phyloP scores from a whole-genome alignment of 129 eudicot species.

The Silybum marianum region DNA sequence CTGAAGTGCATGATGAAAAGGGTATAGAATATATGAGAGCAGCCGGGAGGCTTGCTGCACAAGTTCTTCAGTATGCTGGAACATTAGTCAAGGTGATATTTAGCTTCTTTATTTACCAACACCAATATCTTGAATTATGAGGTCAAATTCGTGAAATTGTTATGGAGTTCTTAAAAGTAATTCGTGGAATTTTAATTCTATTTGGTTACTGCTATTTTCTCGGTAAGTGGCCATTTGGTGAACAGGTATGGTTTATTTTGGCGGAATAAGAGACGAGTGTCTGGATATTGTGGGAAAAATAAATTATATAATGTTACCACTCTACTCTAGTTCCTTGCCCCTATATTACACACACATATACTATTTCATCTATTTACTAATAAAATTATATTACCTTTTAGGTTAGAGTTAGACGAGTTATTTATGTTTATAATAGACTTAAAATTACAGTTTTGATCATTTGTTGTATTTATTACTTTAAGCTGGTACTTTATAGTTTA shows the following conservation, averaged over 20 bases:
- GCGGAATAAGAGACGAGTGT: neutral
- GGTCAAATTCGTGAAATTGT: neutral
- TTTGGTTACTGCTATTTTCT: neutral
- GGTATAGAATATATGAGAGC: conserved; percentile 79
- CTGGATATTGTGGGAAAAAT: neutral
- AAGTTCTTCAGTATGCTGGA: conserved; percentile 75
- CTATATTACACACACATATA: neutral
- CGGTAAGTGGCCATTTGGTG: neutral
- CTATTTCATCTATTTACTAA: no score
- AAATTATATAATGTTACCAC: neutral
- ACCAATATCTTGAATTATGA: neutral
- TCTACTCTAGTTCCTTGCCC: neutral
- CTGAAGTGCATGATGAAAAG: conserved; percentile 60
- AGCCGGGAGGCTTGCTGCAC: conserved; percentile 81
- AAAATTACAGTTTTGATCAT: no score
- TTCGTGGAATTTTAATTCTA: neutral
- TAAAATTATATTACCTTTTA: no score
- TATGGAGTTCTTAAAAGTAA: neutral
- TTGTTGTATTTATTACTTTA: no score
- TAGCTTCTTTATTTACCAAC: neutral
- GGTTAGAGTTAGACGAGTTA: no score
- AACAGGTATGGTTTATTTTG: neutral
- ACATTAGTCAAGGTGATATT: conserved; percentile 66
- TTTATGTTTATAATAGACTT: no score
- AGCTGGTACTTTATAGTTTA: no score